phyloP scores from a whole-genome alignment of 2,329 filamentous ascomycete species.

The Cercospora sp. region DNA sequence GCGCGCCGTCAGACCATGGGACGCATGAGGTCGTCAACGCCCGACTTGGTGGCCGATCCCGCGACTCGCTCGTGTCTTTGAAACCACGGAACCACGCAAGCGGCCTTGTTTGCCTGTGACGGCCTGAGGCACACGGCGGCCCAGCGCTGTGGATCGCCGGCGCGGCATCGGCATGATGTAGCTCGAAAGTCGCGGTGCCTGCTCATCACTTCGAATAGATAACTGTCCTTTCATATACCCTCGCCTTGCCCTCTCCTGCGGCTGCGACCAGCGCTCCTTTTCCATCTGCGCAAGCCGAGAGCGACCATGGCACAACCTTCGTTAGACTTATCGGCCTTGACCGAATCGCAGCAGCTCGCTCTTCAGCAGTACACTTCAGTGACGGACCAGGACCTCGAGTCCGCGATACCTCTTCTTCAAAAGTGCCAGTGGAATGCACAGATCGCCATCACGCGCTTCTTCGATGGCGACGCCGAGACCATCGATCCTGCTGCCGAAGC shows the following conservation, averaged over 20 bases:
- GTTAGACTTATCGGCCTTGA: conserved; percentile 68
- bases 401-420: conserved; percentile 76
- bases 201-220: neutral
- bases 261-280: neutral
- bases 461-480: conserved; percentile 90
- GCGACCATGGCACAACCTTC: conserved; percentile 16
- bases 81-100: neutral
- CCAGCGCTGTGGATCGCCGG: conserved; percentile 3
- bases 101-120: neutral
- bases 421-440: conserved; percentile 95
- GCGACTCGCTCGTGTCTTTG: neutral
- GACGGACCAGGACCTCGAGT: conserved; percentile 75
- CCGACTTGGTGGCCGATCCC: neutral
- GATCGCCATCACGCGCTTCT: conserved; percentile 97
- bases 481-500: conserved; percentile 79
- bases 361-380: conserved; percentile 87
- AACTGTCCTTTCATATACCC: neutral
- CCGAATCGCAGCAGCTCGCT: conserved; percentile 74
- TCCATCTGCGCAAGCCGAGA: neutral
- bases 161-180: conserved; percentile 7
- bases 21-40: conserved; percentile 2
- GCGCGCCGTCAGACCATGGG: neutral
- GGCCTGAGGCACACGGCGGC: neutral
- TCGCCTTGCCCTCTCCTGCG: neutral
- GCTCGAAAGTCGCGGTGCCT: neutral